Conservation (phyloP, 2,329 filamentous ascomycete genomes). For the Xylaria sp. region DNA sequence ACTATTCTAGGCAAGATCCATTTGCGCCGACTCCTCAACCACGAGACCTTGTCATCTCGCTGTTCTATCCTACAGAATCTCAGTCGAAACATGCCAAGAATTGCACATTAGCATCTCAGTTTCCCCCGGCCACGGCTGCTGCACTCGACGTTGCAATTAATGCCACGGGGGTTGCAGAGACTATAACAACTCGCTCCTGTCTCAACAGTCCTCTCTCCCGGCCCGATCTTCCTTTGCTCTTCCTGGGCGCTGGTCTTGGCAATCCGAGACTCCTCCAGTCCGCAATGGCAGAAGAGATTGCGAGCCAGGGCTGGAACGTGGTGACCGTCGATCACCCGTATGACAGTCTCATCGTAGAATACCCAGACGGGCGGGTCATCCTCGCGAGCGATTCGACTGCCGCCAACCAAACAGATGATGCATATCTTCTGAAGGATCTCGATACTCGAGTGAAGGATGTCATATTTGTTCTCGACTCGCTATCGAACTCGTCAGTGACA, state of each 20-base stretch:
- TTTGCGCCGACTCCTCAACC: constrained; percentile 39
- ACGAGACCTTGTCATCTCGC: constrained; percentile 42
- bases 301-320: constrained; percentile 59
- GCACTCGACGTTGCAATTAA: constrained; percentile 24
- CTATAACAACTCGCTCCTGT: constrained; percentile 41
- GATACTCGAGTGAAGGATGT: constrained; percentile 53
- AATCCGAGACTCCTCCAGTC: constrained; percentile 57
- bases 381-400: constrained; percentile 32
- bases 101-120: constrained; percentile 35
- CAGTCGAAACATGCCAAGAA: constrained; percentile 10
- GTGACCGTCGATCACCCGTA: constrained; percentile 62
- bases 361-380: constrained; percentile 55
- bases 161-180: constrained; percentile 23
- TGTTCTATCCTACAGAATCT: constrained; percentile 44
- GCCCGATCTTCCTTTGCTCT: constrained; percentile 45
- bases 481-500: constrained; percentile 40
- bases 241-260: constrained; percentile 60
- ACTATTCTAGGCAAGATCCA: constrained; percentile 40
- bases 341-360: constrained; percentile 58
- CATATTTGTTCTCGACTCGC: constrained; percentile 52
- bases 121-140: constrained; percentile 25
- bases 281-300: constrained; percentile 57
- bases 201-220: constrained; percentile 33
- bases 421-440: background rate
- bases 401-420: constrained; percentile 25